phyloP scores from a whole-genome alignment of 768 basidiomycete species.

The Atractiella rhizophila region DNA sequence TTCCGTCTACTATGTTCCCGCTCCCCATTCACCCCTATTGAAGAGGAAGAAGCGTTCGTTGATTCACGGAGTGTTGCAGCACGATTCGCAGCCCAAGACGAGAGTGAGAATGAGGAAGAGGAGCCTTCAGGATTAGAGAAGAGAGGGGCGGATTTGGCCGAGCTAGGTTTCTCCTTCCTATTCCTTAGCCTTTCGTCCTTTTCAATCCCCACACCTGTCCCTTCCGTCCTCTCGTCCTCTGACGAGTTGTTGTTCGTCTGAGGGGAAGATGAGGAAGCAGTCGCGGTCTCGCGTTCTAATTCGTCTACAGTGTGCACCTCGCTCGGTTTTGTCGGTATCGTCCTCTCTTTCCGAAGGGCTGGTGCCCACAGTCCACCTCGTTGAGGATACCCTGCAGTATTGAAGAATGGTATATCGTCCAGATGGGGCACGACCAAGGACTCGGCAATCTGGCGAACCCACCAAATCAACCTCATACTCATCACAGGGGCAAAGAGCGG shows the following conservation, averaged over 20 bases:
- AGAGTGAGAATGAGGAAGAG: no score
- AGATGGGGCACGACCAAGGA: conserved; percentile 89
- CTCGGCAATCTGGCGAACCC: conserved; percentile 81
- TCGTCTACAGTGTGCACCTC: background rate
- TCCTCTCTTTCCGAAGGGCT: conserved; percentile 31
- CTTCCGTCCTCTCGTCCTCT: background rate
- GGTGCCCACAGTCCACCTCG: conserved; percentile 77
- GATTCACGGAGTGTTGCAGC: no score
- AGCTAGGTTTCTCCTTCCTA: no score
- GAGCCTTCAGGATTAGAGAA: no score
- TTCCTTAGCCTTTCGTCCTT: no score
- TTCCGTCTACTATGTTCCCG: no score
- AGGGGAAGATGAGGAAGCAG: no score
- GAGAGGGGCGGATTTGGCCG: no score
- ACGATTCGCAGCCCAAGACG: no score
- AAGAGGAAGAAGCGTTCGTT: no score
- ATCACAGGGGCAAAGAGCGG: no score
- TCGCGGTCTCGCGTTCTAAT: background rate
- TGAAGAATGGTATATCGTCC: conserved; percentile 94
- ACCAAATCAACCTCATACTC: background rate
- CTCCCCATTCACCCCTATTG: no score
- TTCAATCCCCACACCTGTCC: conserved; percentile 4
- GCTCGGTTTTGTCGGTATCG: background rate
- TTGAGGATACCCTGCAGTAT: conserved; percentile 35
- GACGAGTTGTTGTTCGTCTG: background rate